Evolutionary conservation across 805 yeast genomes (phyloP).

Genomic region (Priceomyces fermenticarens): DNA sequence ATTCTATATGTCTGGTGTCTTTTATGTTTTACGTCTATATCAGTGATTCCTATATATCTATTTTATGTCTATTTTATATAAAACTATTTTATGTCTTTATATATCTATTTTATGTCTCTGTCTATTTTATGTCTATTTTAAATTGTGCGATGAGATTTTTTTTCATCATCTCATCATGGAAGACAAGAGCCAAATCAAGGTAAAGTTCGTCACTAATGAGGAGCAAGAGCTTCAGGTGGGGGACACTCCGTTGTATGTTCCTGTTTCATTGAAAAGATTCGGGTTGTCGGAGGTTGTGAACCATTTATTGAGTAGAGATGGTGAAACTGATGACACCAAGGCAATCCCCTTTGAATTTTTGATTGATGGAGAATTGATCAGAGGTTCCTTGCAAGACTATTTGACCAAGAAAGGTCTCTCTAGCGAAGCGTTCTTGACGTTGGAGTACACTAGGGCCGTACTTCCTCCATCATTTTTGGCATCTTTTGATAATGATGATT

Average conservation of each 20-base stretch:
- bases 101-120: no score
- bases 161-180: slow-evolving; percentile 15
- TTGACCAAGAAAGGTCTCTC: slow-evolving; percentile 74
- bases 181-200: slow-evolving; percentile 65
- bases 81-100: no score
- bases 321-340: slow-evolving; percentile 38
- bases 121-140: no score
- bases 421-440: slow-evolving; percentile 69
- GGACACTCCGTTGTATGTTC: slow-evolving; percentile 84
- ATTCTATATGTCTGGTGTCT: no score
- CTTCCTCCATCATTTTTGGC: slow-evolving; percentile 92
- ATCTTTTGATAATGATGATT: slow-evolving; percentile 88
- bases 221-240: slow-evolving; percentile 63
- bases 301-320: slow-evolving; percentile 59
- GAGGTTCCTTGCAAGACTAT: slow-evolving; percentile 78
- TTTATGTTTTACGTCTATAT: no score
- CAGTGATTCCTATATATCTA: no score
- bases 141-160: not conserved
- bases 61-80: no score
- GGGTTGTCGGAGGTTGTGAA: slow-evolving; percentile 95
- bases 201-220: slow-evolving; percentile 84
- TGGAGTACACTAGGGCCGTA: slow-evolving; percentile 90
- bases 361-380: slow-evolving; percentile 77
- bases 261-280: slow-evolving; percentile 78
- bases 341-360: slow-evolving; percentile 92